phyloP scores from a whole-genome alignment of 2,329 filamentous ascomycete species.

The Lecanoromycetidae sp. region DNA sequence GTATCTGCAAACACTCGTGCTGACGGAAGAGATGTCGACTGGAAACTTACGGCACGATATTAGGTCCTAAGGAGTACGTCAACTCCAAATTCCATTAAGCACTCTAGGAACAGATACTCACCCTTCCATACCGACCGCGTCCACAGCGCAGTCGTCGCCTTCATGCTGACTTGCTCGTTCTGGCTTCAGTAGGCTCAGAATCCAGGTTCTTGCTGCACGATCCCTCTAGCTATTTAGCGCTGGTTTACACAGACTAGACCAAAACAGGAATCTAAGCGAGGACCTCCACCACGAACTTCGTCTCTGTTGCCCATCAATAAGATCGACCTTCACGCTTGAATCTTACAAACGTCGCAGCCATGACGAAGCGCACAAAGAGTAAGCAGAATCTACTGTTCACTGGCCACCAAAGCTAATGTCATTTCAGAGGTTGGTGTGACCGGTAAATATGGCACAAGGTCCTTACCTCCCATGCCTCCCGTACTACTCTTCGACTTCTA shows the following conservation, averaged over 20 bases:
- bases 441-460: conserved; percentile 97
- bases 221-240: neutral
- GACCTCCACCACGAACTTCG: conserved; percentile 2
- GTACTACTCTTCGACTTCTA: conserved; percentile 12
- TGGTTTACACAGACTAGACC: neutral
- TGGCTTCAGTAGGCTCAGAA: neutral
- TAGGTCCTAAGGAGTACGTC: conserved; percentile 42
- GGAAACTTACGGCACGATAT: conserved; percentile 54
- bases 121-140: conserved; percentile 85
- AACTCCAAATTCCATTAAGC: conserved; percentile 17
- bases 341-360: conserved; percentile 43
- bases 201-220: neutral
- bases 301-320: neutral
- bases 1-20: neutral
- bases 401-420: conserved; percentile 22
- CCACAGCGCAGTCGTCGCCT: conserved; percentile 54
- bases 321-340: neutral
- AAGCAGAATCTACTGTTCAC: conserved; percentile 19
- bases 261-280: neutral
- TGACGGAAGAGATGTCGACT: neutral
- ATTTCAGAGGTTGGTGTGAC: conserved; percentile 78
- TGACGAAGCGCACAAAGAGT: conserved; percentile 92
- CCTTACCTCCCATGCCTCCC: conserved; percentile 35
- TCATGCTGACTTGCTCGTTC: conserved; percentile 40
- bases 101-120: conserved; percentile 29